Conservation (phyloP, 352 stramenopile species). For the Phytophthora idaei region DNA sequence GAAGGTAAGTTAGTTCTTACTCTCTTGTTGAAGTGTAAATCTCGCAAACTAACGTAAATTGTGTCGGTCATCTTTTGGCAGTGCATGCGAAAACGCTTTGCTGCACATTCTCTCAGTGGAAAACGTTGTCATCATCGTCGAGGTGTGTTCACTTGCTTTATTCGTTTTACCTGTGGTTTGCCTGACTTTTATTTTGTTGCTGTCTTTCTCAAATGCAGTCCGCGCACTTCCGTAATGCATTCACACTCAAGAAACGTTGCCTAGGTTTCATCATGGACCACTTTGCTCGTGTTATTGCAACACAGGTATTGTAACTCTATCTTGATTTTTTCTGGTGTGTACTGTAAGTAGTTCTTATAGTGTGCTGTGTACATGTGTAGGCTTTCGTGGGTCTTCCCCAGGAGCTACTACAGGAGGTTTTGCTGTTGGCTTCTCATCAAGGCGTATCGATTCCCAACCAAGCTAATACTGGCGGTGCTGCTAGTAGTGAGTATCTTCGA, state of each 20-base stretch:
- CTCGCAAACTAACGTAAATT: not conserved
- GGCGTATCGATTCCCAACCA: constrained; percentile 78
- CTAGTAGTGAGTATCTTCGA: constrained; percentile 27
- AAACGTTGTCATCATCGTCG: constrained; percentile 80
- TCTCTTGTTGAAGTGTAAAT: not conserved
- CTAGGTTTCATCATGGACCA: constrained; percentile 84
- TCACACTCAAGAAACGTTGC: constrained; percentile 81
- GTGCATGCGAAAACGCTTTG: constrained; percentile 76
- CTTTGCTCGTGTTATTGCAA: constrained; percentile 77
- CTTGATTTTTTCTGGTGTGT: too few species aligned
- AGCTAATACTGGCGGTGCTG: constrained; percentile 15
- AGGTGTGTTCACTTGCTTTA: constrained; percentile 35
- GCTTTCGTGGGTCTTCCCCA: constrained; percentile 67
- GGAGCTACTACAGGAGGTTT: constrained; percentile 74
- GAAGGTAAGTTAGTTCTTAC: constrained; percentile 33
- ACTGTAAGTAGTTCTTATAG: not conserved
- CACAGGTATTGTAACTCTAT: constrained; percentile 40
- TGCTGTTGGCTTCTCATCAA: constrained; percentile 64
- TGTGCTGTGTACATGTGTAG: constrained; percentile 23
- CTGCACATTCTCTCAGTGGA: constrained; percentile 68
- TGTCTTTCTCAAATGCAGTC: constrained; percentile 41
- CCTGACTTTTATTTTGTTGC: not conserved
- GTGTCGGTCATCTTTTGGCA: constrained; percentile 21
- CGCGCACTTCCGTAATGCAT: constrained; percentile 71
- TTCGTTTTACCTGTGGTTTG: not conserved